Evolutionary conservation across 371 early-diverging fungal species (phyloP).

Genomic region (Circinella minor): DNA sequence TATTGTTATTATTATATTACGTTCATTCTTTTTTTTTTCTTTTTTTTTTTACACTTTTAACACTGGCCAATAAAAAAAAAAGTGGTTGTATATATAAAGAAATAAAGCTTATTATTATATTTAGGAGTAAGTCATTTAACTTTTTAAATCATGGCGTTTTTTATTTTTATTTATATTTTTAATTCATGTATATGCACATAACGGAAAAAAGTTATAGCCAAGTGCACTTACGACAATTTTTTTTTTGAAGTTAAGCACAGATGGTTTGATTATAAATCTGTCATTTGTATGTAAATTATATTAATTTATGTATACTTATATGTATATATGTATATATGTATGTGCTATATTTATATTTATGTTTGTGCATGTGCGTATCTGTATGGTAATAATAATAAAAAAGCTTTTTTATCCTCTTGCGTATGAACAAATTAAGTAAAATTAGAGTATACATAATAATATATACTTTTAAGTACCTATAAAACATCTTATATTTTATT

Average conservation of each 20-base stretch:
- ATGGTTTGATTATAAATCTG: neutral
- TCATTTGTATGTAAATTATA: neutral
- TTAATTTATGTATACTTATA: neutral
- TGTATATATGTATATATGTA: neutral
- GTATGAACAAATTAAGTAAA: too few species aligned
- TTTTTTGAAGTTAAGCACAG: neutral
- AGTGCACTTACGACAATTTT: neutral
- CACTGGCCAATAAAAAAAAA: neutral
- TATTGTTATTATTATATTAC: neutral
- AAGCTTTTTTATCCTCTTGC: too few species aligned
- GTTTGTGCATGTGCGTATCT: too few species aligned
- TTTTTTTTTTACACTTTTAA: neutral
- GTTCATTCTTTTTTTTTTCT: neutral
- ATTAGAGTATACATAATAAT: too few species aligned
- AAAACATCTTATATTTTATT: too few species aligned
- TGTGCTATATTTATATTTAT: too few species aligned
- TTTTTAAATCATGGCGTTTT: neutral
- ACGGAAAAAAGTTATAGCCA: neutral
- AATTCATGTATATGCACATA: neutral
- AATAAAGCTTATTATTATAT: slow-evolving; percentile 5
- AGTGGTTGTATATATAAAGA: neutral
- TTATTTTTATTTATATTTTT: neutral
- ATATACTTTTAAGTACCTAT: too few species aligned
- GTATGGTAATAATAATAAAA: too few species aligned
- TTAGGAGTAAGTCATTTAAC: neutral